phyloP scores from a whole-genome alignment of 2,329 filamentous ascomycete species.

The Aspergillus sp. region DNA sequence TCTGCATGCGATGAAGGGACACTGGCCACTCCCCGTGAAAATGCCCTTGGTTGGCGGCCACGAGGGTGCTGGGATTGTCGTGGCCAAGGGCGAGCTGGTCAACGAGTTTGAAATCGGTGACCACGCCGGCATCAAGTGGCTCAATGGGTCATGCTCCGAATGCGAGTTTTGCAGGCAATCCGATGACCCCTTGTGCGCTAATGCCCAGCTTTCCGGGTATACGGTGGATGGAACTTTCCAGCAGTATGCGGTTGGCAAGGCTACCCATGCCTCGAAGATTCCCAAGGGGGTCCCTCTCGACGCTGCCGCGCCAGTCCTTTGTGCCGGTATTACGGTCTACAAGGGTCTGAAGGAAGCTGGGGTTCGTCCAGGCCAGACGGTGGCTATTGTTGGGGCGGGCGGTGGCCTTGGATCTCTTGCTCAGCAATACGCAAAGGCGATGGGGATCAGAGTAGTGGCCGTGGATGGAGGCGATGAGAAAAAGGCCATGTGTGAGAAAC shows the following conservation, averaged over 20 bases:
- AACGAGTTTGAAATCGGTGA: conserved; percentile 76
- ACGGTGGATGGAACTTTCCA: conserved; percentile 92
- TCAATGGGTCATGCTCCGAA: conserved; percentile 78
- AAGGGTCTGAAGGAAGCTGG: conserved; percentile 85
- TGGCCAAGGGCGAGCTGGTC: conserved; percentile 73
- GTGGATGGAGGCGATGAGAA: conserved; percentile 85
- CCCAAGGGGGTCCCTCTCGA: conserved; percentile 73
- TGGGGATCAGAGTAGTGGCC: conserved; percentile 76
- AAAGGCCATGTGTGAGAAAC: conserved; percentile 57
- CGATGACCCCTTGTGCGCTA: conserved; percentile 77
- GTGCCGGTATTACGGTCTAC: conserved; percentile 84
- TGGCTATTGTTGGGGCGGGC: conserved; percentile 82
- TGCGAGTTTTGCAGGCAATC: conserved; percentile 78
- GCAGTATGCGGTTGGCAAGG: conserved; percentile 85
- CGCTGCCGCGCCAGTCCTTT: conserved; percentile 73
- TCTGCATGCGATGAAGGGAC: conserved; percentile 74
- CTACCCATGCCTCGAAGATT: conserved; percentile 76
- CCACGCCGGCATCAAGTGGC: conserved; percentile 84
- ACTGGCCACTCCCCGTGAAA: conserved; percentile 83
- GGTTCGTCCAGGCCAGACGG: conserved; percentile 66
- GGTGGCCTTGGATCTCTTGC: conserved; percentile 77
- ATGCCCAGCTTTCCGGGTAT: conserved; percentile 77
- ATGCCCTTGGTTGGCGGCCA: conserved; percentile 80
- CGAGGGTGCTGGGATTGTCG: conserved; percentile 75
- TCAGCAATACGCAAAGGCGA: conserved; percentile 83